Base-by-base conservation (phyloP, 129 eudicot species). In the Tagetes patula region DNA sequence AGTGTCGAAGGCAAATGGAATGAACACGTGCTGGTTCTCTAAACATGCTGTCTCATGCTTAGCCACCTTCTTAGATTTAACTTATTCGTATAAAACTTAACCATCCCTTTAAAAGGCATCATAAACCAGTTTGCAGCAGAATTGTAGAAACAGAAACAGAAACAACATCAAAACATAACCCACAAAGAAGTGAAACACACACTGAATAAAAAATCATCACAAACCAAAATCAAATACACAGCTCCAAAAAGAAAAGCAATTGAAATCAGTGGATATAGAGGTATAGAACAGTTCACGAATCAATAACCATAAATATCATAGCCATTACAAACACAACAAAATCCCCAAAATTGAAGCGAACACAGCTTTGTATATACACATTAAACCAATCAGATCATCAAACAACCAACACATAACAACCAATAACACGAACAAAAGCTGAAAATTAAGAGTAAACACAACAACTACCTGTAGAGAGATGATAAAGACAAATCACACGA, bases 381-480 rank as follows among this genome's bases (percentile, higher is more conserved):
- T 20, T 3, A 41, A 68, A 9, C 32, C 60, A 36, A 62, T 59
- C 54, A 39, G 65, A 68, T 31, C 20, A 70, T 59, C 37, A 10
- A 5, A 65, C 0, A 47, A 58, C 6, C 32, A 8, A 67, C 37
- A 10, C 2, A 65, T 0, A 47, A 58, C n/a, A 32, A 8, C 8
- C 42, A 60, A 61, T 27, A 46, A 77, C 59, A 62, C 8, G 39
- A 45, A 39, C 13, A 46, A 1, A 70, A 53, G 65, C 10, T 52
- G 31, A 54, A 42, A 59, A 7, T 36, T 39, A 61, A 77, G 12
- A 59, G 31, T 30, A 62, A 2, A 41, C 0, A 1, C 31, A 38
- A 4, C 3, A 73, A 31, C 56, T 41, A 80, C 80, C 84, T 55
- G 32, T 78, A 10, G 62, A 1, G 71, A 61, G 68, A 43, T 63